Conservation (phyloP, 2,329 filamentous ascomycete genomes). For the Neonectria neomacrospora region DNA sequence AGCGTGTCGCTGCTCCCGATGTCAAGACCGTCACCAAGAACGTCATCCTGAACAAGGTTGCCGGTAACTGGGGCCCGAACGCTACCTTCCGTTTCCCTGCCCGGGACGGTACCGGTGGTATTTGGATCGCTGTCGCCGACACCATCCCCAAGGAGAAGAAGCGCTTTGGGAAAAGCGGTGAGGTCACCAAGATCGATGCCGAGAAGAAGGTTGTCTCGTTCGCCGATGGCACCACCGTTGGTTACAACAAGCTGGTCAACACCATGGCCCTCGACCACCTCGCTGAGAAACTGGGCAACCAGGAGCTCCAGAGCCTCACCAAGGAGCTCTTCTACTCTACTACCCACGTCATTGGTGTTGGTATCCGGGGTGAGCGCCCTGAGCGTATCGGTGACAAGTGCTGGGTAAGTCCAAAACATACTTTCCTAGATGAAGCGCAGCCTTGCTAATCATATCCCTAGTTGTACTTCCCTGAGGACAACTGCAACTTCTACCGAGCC, state of each 20-base stretch:
- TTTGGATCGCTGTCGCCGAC: conserved; percentile 97
- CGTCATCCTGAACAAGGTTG: conserved; percentile 94
- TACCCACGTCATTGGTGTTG: conserved; percentile 96
- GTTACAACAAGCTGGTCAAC: conserved; percentile 91
- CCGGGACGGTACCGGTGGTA: conserved; percentile 93
- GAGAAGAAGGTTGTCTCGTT: conserved; percentile 85
- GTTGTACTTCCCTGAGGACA: conserved; percentile 98
- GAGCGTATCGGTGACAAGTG: conserved; percentile 99
- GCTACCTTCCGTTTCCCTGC: conserved; percentile 98
- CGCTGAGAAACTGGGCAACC: conserved; percentile 86
- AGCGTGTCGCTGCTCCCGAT: conserved; percentile 97
- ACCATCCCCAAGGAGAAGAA: conserved; percentile 94
- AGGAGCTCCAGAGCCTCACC: conserved; percentile 83
- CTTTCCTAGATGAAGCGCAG: background rate
- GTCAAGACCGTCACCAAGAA: conserved; percentile 94
- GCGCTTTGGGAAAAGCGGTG: conserved; percentile 85
- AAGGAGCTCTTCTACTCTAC: conserved; percentile 97
- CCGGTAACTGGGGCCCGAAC: conserved; percentile 98
- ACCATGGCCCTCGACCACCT: conserved; percentile 96
- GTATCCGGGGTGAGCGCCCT: conserved; percentile 89
- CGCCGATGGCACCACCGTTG: conserved; percentile 85
- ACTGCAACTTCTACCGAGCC: conserved; percentile 99
- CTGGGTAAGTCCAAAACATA: conserved; percentile 71
- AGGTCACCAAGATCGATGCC: conserved; percentile 88
- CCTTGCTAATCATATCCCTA: conserved; percentile 48